These are phyloP conservation scores for Solanum phureja DNA, from an alignment of 257 asterid species.

Conservation along the genomic window DNA sequence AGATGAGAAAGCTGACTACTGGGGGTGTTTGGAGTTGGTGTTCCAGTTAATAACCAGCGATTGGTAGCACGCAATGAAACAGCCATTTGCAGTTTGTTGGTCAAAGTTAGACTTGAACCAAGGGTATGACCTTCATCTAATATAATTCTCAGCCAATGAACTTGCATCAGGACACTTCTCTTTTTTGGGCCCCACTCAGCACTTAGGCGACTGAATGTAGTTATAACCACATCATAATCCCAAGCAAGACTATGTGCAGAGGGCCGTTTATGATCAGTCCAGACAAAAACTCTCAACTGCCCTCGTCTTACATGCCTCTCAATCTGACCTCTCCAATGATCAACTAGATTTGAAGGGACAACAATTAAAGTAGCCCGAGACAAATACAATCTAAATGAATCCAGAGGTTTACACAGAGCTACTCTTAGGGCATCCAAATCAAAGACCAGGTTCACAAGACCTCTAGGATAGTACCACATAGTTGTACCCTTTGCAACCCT, in stretches of 20 bases:
- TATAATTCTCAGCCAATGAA: constrained; percentile 90
- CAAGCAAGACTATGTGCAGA: constrained; percentile 81
- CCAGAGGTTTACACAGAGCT: constrained; percentile 86
- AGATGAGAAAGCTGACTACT: constrained; percentile 86
- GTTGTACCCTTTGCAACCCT: constrained; percentile 41
- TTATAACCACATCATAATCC: constrained; percentile 90
- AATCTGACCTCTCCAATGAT: constrained; percentile 91
- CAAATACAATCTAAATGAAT: constrained; percentile 58
- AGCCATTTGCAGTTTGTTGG: constrained; percentile 93
- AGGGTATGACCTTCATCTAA: constrained; percentile 99
- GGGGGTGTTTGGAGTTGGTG: constrained; percentile 97
- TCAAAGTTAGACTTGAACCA: constrained; percentile 83
- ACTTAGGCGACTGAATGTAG: constrained; percentile 92
- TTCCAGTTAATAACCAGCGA: constrained; percentile 98
- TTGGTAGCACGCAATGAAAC: constrained; percentile 62
- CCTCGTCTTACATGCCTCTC: constrained; percentile 72
- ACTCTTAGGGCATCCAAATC: constrained; percentile 82
- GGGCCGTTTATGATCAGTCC: constrained; percentile 81
- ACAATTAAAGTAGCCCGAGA: constrained; percentile 87
- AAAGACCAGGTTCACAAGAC: constrained; percentile 58
- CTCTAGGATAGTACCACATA: constrained; percentile 82
- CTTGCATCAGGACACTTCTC: constrained; percentile 79
- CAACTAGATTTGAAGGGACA: constrained; percentile 87
- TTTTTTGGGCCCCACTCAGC: constrained; percentile 85
- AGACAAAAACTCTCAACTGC: constrained; percentile 68